These are phyloP conservation scores for Amniculicola lignicola DNA, from an alignment of 495 filamentous ascomycete genomes.

Conservation along the genomic window DNA sequence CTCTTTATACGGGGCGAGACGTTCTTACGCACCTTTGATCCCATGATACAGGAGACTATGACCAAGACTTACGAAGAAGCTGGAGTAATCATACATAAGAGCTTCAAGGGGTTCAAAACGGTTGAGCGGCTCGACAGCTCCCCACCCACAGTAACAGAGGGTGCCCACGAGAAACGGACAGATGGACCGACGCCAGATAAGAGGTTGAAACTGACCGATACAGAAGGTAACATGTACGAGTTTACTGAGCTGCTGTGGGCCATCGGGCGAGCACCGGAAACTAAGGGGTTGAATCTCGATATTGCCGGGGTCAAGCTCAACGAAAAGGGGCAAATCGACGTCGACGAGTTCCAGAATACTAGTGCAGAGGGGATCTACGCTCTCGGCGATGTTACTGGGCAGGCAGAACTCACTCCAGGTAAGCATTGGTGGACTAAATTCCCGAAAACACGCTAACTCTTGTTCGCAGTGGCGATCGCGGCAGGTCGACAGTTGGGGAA, in stretches of 20 bases:
- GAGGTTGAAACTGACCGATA: slow-evolving; percentile 19
- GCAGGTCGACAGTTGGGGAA: slow-evolving; percentile 57
- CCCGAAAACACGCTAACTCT: not conserved
- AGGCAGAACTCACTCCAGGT: slow-evolving; percentile 56
- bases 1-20: slow-evolving; percentile 32
- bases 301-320: slow-evolving; percentile 13
- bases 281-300: slow-evolving; percentile 13
- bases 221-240: slow-evolving; percentile 20
- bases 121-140: slow-evolving; percentile 24
- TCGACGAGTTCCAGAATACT: slow-evolving; percentile 61
- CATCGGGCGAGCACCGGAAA: slow-evolving; percentile 24
- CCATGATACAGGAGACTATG: slow-evolving; percentile 34
- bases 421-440: not conserved
- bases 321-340: slow-evolving; percentile 47
- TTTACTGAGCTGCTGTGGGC: slow-evolving; percentile 31
- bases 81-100: slow-evolving; percentile 29
- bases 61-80: slow-evolving; percentile 28
- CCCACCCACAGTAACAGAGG: not conserved
- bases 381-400: slow-evolving; percentile 59
- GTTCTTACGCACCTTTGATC: slow-evolving; percentile 29
- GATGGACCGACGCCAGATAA: slow-evolving; percentile 26
- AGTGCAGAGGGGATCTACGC: slow-evolving; percentile 55
- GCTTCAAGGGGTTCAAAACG: slow-evolving; percentile 17
- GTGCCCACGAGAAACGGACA: slow-evolving; percentile 16
- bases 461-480: slow-evolving; percentile 52